Percentiles rank a stretch among this genome's conserved stretches.
Conservation (phyloP, 1,284 basidiomycete species). For the Thelephora terrestris region DNA sequence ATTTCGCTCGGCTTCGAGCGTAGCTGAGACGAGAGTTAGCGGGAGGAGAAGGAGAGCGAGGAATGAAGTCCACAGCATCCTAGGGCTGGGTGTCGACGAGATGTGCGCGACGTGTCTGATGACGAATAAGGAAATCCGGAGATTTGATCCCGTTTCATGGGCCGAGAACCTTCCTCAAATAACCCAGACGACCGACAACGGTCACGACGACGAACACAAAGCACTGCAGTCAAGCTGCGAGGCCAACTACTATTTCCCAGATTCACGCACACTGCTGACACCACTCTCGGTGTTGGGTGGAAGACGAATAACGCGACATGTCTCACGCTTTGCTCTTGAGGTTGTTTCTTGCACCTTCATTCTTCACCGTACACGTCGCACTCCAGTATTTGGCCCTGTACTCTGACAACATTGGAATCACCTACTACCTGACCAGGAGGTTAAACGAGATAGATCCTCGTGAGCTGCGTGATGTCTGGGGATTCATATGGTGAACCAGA, state of each 20-base stretch:
- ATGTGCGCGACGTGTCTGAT: background rate
- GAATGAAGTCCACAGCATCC: slow-evolving; percentile 27
- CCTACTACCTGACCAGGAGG: slow-evolving; percentile 86
- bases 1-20: slow-evolving; percentile 30
- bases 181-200: no score
- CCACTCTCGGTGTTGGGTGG: background rate
- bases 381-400: slow-evolving; percentile 84
- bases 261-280: no score
- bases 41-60: slow-evolving; percentile 39
- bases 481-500: slow-evolving; percentile 76
- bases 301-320: slow-evolving; percentile 16
- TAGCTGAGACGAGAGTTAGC: slow-evolving; percentile 30
- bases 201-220: no score
- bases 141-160: background rate
- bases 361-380: slow-evolving; percentile 87
- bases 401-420: slow-evolving; percentile 90
- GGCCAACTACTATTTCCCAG: no score
- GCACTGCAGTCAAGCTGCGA: no score
- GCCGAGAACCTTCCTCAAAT: background rate
- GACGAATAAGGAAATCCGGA: background rate
- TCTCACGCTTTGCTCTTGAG: slow-evolving; percentile 79
- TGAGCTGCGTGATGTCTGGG: slow-evolving; percentile 92
- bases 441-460: slow-evolving; percentile 68
- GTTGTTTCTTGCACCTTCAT: slow-evolving; percentile 81
- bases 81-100: background rate